Base-by-base conservation (phyloP, 352 stramenopile species). In the Pythium grandisporangium region DNA sequence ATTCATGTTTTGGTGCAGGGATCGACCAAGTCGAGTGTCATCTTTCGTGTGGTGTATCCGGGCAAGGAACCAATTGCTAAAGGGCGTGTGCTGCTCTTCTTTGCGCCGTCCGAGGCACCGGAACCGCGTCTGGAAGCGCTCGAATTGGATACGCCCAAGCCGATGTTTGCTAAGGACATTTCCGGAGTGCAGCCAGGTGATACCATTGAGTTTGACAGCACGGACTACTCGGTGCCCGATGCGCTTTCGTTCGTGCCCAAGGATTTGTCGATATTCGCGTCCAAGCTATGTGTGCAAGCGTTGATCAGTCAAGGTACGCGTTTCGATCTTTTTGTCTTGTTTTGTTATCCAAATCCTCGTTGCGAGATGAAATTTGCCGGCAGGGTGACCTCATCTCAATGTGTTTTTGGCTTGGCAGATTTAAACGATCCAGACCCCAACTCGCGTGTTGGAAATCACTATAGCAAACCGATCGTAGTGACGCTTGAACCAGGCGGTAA, bases 151-250 rank as follows among this genome's bases (percentile, higher is more conserved):
- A 47, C 53, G 12, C 63, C 63, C 32, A 63, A 64, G 20, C 71
- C 74, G 19, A 46, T 88, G 20, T 84, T 88, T 41, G 66, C 71
- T 26, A 77, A 81, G 34, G 74, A 85, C 35, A 53, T 88, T 30
- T 50, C 72, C 22, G 63, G 81, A 26, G 30, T 87, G 4, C 56
- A 66, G 4, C 61, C 59, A 7, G 64, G 70, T 1, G 70, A 81
- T 24, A 41, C 73, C 22, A 65, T 85, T 33, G 65, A 77, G 52
- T 85, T 88, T 29, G 64, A 85, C 33, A 84, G 66, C 48, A 69
- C 55, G 4, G 64, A 60, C 36, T 88, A 70, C 55, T 73, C 71
- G 27, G 60, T 58, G 23, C 67, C 74, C 0, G 61, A 75, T 14
- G 69, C 74, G 35, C 45, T 88, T 38, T 66, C 46, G 19, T 88